Evolutionary conservation across 116 monocot species (phyloP).

Genomic region (Zostera marina): DNA sequence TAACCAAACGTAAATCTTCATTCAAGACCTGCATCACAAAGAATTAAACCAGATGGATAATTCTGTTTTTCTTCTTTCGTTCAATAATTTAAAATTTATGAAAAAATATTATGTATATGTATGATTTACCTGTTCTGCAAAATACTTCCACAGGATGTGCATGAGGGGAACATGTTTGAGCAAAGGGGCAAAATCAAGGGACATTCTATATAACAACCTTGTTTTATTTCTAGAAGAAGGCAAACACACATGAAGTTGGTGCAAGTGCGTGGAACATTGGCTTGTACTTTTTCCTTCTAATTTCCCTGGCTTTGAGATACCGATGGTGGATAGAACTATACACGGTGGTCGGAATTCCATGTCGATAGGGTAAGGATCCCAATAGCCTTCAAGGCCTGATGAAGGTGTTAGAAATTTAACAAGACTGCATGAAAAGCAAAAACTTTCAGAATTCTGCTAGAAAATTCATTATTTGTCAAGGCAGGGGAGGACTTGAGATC

Average conservation of each 20-base stretch:
- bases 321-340: constrained; percentile 85
- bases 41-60: background rate
- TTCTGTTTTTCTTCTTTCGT: background rate
- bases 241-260: constrained; percentile 87
- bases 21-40: constrained; percentile 53
- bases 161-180: constrained; percentile 76
- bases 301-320: constrained; percentile 95
- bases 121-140: constrained; percentile 56
- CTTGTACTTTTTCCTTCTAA: constrained; percentile 54
- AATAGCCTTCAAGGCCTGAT: constrained; percentile 85
- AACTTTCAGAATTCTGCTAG: background rate
- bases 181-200: constrained; percentile 85
- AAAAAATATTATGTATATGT: background rate
- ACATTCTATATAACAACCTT: constrained; percentile 80
- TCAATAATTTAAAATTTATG: background rate
- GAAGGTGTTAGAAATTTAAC: constrained; percentile 91
- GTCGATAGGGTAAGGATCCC: constrained; percentile 99
- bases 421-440: constrained; percentile 39
- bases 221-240: constrained; percentile 89
- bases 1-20: constrained; percentile 76
- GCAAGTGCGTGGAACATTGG: constrained; percentile 79
- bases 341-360: constrained; percentile 95
- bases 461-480: background rate
- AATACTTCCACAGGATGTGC: constrained; percentile 74
- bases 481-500: too few species aligned